Base-by-base conservation (phyloP, 257 asterid genomes). In the Jasminum sambac region DNA sequence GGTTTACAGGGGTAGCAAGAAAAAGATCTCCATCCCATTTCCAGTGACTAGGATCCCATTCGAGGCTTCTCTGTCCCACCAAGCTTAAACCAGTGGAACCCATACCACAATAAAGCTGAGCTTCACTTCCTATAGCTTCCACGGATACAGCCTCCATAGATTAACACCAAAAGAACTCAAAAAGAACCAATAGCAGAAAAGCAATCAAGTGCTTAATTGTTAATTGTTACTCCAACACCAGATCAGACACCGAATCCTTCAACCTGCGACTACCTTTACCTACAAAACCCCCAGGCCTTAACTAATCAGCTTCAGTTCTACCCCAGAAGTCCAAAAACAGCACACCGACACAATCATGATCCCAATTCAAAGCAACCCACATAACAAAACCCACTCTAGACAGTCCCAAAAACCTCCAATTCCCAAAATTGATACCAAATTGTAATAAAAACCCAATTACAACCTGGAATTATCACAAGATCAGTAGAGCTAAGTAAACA, bases 1-100 rank as follows among this genome's bases (percentile, higher is more conserved):
- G 75, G 50, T 79, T 71, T 63, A 81, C 77, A 61, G 89, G 88
- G 10, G 87, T 85, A 30, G 96, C 96, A 19, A 83, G 57, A 76
- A 89, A 87, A 42, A 91, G 90, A 76, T 89, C 88, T 5, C 95
- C 91, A 39, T 91, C 91, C 97, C 97, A 91, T 75, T 80, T 85
- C 96, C 97, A 91, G 8, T 79, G 79, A 38, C 72, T 72, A 12
- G 85, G 87, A 85, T 91, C 95, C 97, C 97, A 91, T 23, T 91
- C 97, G 72, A 70, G 67, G 62, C 68, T 79, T 40, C 82, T 78
- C 46, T 80, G 80, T 64, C 85, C 80, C 52, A 63, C 67, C 14
- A 69, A 74, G 63, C 76, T 65, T 73, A 84, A 82, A 77, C 76
- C 84, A 11, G 82, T 30, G 13, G 89, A 64, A 67, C 82, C 78